phyloP scores from a whole-genome alignment of 2,329 filamentous ascomycete genomes.

The Zarea fungicola region DNA sequence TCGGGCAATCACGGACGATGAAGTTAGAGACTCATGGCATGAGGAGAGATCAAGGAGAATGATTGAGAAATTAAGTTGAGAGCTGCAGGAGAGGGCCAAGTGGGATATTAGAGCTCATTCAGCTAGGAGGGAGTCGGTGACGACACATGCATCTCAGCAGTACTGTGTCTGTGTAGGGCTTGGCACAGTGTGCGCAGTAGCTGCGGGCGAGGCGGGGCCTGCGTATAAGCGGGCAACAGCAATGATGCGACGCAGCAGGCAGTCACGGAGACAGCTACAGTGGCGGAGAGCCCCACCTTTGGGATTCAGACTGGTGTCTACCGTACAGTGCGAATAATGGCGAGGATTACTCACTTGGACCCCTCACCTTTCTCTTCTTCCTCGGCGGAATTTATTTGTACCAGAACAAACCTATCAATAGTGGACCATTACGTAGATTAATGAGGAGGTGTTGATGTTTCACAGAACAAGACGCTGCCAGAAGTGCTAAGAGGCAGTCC shows the following conservation, averaged over 20 bases:
- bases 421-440: too few relatives aligned
- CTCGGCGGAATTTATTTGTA: too few relatives aligned
- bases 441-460: too few relatives aligned
- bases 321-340: conserved; percentile 5
- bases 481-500: too few relatives aligned
- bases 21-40: conserved; percentile 9
- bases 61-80: conserved; percentile 5
- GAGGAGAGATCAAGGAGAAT: background rate
- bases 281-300: background rate
- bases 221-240: too few relatives aligned
- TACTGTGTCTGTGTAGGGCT: background rate
- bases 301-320: background rate
- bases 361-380: background rate
- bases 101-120: conserved; percentile 7
- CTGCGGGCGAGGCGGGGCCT: background rate
- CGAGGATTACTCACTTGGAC: background rate
- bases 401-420: too few relatives aligned
- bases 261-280: too few relatives aligned
- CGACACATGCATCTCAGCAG: conserved; percentile 11
- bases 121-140: conserved; percentile 13
- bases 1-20: background rate
- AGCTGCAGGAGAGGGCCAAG: conserved; percentile 6
- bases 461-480: too few relatives aligned
- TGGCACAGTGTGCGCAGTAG: background rate
- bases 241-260: background rate